A percentile compares a stretch with the other conserved stretches of the same genome.
Conservation (phyloP, 306 rosid species). For the Pyrus communis region DNA sequence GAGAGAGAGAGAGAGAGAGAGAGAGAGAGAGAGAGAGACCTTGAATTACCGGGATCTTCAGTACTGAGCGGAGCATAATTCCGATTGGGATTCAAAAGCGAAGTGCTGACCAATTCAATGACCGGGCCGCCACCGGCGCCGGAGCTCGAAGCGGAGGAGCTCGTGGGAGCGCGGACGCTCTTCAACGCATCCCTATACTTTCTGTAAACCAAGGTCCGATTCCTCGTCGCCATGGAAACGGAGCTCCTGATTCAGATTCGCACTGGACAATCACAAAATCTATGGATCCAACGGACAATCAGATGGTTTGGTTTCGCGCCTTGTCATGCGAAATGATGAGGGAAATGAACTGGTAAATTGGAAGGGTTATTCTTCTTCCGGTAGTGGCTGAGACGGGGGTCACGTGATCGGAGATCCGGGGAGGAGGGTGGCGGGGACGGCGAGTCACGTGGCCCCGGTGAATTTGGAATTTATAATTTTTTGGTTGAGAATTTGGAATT, state of each 20-base stretch:
- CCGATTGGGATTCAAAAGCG: constrained; percentile 73
- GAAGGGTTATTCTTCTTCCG: neutral
- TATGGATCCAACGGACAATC: neutral
- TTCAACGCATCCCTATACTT: constrained; percentile 49
- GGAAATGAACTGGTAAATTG: neutral
- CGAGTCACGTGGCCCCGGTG: constrained; percentile 38
- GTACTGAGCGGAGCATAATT: constrained; percentile 88
- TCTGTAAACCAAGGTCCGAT: constrained; percentile 18
- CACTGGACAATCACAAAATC: neutral
- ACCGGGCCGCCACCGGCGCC: constrained; percentile 62
- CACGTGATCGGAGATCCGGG: constrained; percentile 24
- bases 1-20: constrained; percentile 12
- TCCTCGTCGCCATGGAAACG: constrained; percentile 30
- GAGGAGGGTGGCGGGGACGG: neutral
- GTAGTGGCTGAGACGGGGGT: neutral
- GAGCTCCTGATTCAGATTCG: constrained; percentile 22
- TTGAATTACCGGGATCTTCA: constrained; percentile 82
- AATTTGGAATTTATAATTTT: neutral
- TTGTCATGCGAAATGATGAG: constrained; percentile 4
- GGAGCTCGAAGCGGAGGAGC: constrained; percentile 27
- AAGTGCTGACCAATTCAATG: constrained; percentile 76
- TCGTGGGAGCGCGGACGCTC: constrained; percentile 65
- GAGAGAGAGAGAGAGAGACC: constrained; percentile 47
- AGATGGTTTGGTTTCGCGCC: neutral
- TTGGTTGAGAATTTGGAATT: neutral